A percentile compares a stretch with the other conserved stretches of the same genome.
phyloP scores from a whole-genome alignment of 352 stramenopile species.

The Phytopythium delawarense region DNA sequence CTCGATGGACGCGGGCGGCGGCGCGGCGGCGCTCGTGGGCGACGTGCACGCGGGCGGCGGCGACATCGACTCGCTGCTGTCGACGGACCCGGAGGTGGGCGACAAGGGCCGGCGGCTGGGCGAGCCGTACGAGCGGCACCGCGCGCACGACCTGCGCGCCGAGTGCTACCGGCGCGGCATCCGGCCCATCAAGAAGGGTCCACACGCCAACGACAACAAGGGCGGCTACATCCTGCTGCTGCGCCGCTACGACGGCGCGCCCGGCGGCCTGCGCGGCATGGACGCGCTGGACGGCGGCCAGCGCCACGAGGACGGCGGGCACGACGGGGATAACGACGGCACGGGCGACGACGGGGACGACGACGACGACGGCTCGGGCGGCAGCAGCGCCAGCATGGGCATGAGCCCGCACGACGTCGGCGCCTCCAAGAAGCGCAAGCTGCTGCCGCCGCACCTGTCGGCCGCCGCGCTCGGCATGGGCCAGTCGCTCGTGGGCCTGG shows the following conservation, averaged over 20 bases:
- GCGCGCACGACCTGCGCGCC: conserved; percentile 66
- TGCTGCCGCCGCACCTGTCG: conserved; percentile 24
- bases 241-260: conserved; percentile 46
- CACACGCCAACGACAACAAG: conserved; percentile 85
- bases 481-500: conserved; percentile 12
- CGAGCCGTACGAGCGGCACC: conserved; percentile 74
- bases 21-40: conserved; percentile 18
- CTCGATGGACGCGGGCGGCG: conserved; percentile 13
- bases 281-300: conserved; percentile 8
- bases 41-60: conserved; percentile 44
- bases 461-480: conserved; percentile 1
- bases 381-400: background rate
- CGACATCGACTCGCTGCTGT: conserved; percentile 72
- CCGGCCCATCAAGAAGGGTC: conserved; percentile 77
- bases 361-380: conserved; percentile 12
- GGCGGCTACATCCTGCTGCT: conserved; percentile 70
- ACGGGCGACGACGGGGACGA: conserved; percentile 16
- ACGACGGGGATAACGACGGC: conserved; percentile 15
- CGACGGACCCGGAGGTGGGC: conserved; percentile 22
- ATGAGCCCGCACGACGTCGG: background rate
- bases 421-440: conserved; percentile 51
- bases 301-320: conserved; percentile 21
- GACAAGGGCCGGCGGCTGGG: conserved; percentile 36
- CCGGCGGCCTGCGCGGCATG: conserved; percentile 10
- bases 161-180: conserved; percentile 78